phyloP scores from a whole-genome alignment of 148 eudicot species.

The Talinum fruticosum region DNA sequence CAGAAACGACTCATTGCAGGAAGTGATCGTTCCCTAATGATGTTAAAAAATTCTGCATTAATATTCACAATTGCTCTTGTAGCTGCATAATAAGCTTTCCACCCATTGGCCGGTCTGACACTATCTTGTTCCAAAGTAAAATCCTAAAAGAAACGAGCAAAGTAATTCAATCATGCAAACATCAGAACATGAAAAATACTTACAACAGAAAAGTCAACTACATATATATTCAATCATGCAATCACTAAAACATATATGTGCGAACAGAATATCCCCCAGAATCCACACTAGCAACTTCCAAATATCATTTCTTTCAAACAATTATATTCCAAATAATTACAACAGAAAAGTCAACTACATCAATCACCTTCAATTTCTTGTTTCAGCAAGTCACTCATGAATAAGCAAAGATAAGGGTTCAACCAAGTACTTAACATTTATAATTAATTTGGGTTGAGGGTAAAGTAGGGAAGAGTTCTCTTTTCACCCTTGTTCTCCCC shows the following conservation, averaged over 20 bases:
- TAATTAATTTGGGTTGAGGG: too few species aligned
- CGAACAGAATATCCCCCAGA: not conserved
- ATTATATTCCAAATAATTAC: not conserved
- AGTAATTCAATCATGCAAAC: not conserved
- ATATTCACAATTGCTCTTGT: conserved; percentile 80
- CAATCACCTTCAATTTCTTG: not conserved
- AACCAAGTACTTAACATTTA: too few species aligned
- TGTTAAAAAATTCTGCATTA: conserved; percentile 79
- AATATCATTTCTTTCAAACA: not conserved
- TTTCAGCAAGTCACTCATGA: too few species aligned
- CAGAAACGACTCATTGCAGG: conserved; percentile 81
- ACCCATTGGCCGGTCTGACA: conserved; percentile 77
- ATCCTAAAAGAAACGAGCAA: conserved; percentile 50
- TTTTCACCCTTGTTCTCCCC: too few species aligned
- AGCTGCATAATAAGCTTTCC: conserved; percentile 99
- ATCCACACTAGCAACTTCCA: too few species aligned
- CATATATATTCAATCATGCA: too few species aligned
- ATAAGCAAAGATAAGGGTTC: too few species aligned
- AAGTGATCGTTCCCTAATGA: conserved; percentile 74
- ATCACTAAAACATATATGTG: not conserved
- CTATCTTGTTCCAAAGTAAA: conserved; percentile 82
- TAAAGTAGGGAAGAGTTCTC: too few species aligned
- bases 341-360: not conserved
- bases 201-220: too few species aligned
- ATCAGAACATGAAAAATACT: not conserved